Base-by-base conservation (phyloP, 2,329 filamentous ascomycete species). In the Sarocladium strictum region DNA sequence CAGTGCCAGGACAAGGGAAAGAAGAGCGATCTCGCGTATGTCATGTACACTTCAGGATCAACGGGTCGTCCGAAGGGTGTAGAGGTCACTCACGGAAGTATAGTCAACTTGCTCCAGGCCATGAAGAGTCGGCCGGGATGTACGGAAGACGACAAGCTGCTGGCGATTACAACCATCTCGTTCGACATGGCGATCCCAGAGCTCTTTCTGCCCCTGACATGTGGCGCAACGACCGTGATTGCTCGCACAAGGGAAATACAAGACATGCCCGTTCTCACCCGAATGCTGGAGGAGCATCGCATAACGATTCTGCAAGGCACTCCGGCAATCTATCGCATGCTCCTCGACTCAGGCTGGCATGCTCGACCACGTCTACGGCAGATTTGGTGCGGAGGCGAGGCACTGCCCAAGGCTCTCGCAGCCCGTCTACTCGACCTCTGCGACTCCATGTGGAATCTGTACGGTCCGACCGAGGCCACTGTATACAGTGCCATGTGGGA, bases 41-140 rank as follows among this genome's bases (percentile, higher is more conserved):
- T 72, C 12, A 63, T 72, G 32, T 73, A 67, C 58, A 62, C 61
- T 29, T 60, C 63, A 41, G 58, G 64, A 17, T 59, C 60, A 21
- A 64, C 67, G 41, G 59, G 65, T 33, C 60, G 38, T 2, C 72
- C 73, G 1, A 76, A 76, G 56, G 73, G 73, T 3, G 68, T 74
- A 21, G 59, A 69, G 26, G 56, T 72, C 27, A 64, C 56, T 24
- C 59, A 59, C 26, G 58, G 54, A 29, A 53, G 52, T 14, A 50
- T 58, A 12, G 50, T 52, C 40, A 59, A 59, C 43, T 41, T 58
- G 1, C 32, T 62, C 12, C 35, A 43, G 1, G 59, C 56, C 15
- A 54, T 61, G 52, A 17, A 38, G 45, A n/a, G 40, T 7, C 47
- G 56, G n/a, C 56, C 58, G 2, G 58, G 54, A n/a, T 58, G 56